Evolutionary conservation across 2,329 filamentous ascomycete genomes (phyloP).

Genomic region (Scopulariopsis brevicaulis): DNA sequence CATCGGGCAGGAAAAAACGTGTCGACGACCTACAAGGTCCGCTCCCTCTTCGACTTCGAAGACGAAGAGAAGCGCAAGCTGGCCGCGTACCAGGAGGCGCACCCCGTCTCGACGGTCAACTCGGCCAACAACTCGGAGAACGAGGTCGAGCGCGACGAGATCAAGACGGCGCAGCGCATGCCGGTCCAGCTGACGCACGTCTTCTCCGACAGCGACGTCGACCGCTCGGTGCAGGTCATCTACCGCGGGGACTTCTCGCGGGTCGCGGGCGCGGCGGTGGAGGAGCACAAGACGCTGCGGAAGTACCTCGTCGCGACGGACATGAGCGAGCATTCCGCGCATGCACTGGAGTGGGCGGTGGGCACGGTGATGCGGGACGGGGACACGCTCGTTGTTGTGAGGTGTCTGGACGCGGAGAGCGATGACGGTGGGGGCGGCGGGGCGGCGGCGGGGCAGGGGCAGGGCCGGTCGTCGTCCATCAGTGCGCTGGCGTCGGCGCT

Average conservation of each 20-base stretch:
- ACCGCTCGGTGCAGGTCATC: constrained; percentile 80
- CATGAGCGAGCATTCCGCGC: constrained; percentile 84
- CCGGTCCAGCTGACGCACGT: constrained; percentile 71
- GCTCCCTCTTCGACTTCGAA: constrained; percentile 52
- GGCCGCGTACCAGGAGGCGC: constrained; percentile 71
- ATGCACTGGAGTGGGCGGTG: constrained; percentile 95
- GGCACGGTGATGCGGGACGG: constrained; percentile 90
- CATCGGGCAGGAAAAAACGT: not conserved
- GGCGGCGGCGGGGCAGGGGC: not conserved
- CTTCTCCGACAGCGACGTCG: constrained; percentile 60
- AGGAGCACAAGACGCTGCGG: constrained; percentile 65
- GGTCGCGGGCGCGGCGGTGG: constrained; percentile 67
- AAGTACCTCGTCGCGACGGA: constrained; percentile 96
- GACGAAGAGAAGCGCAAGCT: constrained; percentile 48
- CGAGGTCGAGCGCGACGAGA: constrained; percentile 73
- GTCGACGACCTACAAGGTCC: constrained; percentile 35
- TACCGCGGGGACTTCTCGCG: constrained; percentile 75
- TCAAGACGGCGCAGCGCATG: constrained; percentile 79
- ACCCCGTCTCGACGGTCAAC: constrained; percentile 35
- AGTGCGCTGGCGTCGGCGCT: constrained; percentile 7
- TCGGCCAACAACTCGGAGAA: constrained; percentile 70
- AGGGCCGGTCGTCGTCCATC: constrained; percentile 8
- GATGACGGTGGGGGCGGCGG: constrained; percentile 21
- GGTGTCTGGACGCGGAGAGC: constrained; percentile 81
- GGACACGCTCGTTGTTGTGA: constrained; percentile 86